These are phyloP conservation scores for Globisporangium irregulare DNA, from an alignment of 352 stramenopile species.

Conservation along the genomic window DNA sequence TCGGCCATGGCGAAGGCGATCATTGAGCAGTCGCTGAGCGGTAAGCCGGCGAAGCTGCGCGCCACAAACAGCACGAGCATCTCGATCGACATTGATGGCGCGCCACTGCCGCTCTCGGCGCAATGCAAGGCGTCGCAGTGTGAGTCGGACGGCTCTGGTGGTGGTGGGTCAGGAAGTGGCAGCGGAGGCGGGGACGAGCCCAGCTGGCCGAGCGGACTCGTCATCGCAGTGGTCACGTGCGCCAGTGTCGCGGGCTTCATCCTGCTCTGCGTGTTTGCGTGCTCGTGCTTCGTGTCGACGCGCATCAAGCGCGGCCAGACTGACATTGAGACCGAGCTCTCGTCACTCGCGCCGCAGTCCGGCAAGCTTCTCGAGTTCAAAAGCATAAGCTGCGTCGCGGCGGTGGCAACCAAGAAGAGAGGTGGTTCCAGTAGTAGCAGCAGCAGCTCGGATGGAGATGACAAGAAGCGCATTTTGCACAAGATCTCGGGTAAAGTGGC, in stretches of 20 bases:
- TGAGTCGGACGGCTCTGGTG: conserved; percentile 33
- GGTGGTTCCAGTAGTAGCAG: background rate
- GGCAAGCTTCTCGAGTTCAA: conserved; percentile 53
- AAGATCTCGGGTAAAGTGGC: conserved; percentile 51
- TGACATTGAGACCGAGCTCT: conserved; percentile 42
- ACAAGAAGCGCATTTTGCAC: conserved; percentile 50
- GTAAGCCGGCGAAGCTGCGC: conserved; percentile 58
- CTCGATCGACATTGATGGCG: conserved; percentile 64
- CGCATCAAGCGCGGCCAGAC: conserved; percentile 23
- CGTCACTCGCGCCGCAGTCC: conserved; percentile 39
- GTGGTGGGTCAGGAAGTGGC: conserved; percentile 27
- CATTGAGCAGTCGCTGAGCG: conserved; percentile 60
- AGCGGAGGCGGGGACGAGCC: conserved; percentile 20
- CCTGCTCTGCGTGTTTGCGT: conserved; percentile 31
- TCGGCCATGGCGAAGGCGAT: conserved; percentile 60
- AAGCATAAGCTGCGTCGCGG: conserved; percentile 48
- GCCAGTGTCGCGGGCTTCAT: conserved; percentile 25
- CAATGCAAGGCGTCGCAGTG: conserved; percentile 66
- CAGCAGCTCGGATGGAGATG: conserved; percentile 4
- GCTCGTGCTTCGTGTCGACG: conserved; percentile 35
- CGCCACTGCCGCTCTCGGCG: conserved; percentile 62
- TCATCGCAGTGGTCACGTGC: conserved; percentile 37
- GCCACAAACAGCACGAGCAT: conserved; percentile 45
- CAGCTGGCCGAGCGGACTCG: conserved; percentile 24
- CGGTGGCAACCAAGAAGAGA: conserved; percentile 6